These are phyloP conservation scores for Triticum monococcum DNA, from an alignment of 176 grass and related monocot genomes.

Conservation along the genomic window DNA sequence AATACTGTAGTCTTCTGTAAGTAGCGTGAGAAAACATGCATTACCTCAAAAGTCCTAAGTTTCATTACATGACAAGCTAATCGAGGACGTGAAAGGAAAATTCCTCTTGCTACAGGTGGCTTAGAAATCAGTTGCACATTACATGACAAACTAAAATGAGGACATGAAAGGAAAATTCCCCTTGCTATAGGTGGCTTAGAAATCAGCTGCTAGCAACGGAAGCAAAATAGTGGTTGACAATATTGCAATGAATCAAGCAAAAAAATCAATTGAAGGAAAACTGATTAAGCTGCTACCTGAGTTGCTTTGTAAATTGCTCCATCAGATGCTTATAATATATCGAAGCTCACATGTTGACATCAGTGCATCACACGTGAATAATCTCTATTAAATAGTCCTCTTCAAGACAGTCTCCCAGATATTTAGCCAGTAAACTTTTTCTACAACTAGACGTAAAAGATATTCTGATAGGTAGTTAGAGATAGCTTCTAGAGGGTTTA, in stretches of 20 bases:
- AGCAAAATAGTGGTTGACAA: background rate
- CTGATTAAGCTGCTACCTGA: background rate
- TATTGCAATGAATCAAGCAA: too few species aligned
- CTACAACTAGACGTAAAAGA: background rate
- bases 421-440: background rate
- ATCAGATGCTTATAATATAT: background rate
- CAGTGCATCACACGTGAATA: background rate
- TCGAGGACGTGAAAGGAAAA: background rate
- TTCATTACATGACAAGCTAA: background rate
- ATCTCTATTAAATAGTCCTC: background rate
- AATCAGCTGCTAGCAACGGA: background rate
- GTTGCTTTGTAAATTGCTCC: background rate
- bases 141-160: background rate
- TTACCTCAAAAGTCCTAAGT: background rate
- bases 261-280: too few species aligned
- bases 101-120: background rate
- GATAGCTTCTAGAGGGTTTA: too few species aligned
- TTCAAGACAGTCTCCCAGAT: background rate
- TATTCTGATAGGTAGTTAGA: too few species aligned
- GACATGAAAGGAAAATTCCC: background rate
- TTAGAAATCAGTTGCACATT: background rate
- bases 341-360: background rate
- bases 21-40: conserved; percentile 1
- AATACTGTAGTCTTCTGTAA: background rate
- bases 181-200: background rate